Evolutionary conservation across 176 grass and related monocot species (phyloP).

Genomic region (Triticum aestivum): DNA sequence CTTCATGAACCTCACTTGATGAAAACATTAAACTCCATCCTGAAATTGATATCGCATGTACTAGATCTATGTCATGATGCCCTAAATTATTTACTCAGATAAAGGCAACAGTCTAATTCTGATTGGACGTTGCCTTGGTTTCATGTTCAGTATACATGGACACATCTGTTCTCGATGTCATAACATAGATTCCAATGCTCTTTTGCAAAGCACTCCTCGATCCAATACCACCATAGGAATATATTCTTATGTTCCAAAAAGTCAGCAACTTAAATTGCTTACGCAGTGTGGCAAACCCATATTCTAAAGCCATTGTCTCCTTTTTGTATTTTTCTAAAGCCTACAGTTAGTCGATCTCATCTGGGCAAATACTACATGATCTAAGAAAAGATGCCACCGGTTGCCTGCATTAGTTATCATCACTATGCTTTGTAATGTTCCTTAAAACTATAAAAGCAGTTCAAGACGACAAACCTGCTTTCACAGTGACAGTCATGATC

Average conservation of each 20-base stretch:
- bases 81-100: background rate
- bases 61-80: background rate
- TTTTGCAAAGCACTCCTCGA: constrained; percentile 22
- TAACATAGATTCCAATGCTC: background rate
- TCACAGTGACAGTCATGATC: background rate
- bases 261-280: constrained; percentile 17
- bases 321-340: constrained; percentile 24
- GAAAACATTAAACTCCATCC: background rate
- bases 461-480: background rate
- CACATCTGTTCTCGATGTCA: background rate
- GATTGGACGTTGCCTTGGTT: background rate
- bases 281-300: background rate
- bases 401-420: constrained; percentile 13
- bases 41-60: constrained; percentile 7
- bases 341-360: background rate
- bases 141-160: background rate
- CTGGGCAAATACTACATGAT: background rate
- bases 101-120: constrained; percentile 5
- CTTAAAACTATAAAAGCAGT: background rate
- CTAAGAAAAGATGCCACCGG: background rate
- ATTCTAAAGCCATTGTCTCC: constrained; percentile 8
- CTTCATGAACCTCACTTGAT: background rate
- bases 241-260: constrained; percentile 22
- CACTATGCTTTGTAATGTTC: background rate
- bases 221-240: constrained; percentile 1